Conservation (phyloP, 805 yeast genomes). For the Osmozyma mogii region DNA sequence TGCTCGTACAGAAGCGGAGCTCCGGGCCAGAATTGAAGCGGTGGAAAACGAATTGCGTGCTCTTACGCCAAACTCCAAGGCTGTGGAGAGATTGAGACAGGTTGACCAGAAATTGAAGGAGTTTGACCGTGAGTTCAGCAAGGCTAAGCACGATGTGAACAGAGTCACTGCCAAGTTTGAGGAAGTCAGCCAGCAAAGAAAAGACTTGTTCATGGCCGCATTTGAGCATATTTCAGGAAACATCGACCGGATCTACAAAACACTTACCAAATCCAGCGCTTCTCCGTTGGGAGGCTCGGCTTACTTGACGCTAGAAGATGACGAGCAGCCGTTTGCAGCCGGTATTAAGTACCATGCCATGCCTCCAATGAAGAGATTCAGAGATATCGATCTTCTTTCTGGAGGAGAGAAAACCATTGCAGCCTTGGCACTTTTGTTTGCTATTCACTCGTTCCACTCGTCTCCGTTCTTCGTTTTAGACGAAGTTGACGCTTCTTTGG, state of each 20-base stretch:
- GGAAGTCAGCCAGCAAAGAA: slow-evolving; percentile 51
- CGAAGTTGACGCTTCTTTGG: slow-evolving; percentile 98
- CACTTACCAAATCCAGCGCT: slow-evolving; percentile 63
- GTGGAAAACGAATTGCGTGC: slow-evolving; percentile 31
- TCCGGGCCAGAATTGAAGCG: slow-evolving; percentile 25
- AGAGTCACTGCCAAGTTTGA: slow-evolving; percentile 48
- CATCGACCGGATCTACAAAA: slow-evolving; percentile 76
- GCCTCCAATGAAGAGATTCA: slow-evolving; percentile 91
- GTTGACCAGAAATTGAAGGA: slow-evolving; percentile 53
- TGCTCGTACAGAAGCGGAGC: slow-evolving; percentile 29
- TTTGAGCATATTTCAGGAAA: slow-evolving; percentile 66
- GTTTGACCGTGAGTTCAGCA: slow-evolving; percentile 56
- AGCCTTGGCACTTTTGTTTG: slow-evolving; percentile 85
- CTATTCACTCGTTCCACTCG: slow-evolving; percentile 84
- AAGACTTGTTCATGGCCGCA: slow-evolving; percentile 58
- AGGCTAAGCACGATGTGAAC: slow-evolving; percentile 54
- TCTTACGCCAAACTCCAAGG: slow-evolving; percentile 77
- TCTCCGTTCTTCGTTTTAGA: slow-evolving; percentile 94
- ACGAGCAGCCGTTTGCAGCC: slow-evolving; percentile 76
- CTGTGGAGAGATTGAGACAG: slow-evolving; percentile 65
- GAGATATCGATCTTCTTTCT: slow-evolving; percentile 85
- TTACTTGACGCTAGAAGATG: slow-evolving; percentile 75
- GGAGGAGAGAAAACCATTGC: slow-evolving; percentile 98
- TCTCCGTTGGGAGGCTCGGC: slow-evolving; percentile 93
- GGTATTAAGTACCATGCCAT: slow-evolving; percentile 90